Conservation (phyloP, 306 rosid species). For the Cicer chorassanicum region DNA sequence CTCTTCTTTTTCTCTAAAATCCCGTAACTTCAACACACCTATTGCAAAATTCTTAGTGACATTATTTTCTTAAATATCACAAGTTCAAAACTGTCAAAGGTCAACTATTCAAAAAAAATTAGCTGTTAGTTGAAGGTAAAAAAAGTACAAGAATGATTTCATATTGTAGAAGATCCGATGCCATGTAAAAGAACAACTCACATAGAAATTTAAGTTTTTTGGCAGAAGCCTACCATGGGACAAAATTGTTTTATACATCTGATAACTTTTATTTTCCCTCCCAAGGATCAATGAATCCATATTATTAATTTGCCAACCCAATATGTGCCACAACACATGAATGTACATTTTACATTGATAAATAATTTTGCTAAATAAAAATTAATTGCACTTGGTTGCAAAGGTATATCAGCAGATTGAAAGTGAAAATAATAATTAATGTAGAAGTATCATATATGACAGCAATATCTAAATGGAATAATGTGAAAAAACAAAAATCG, state of each 20-base stretch:
- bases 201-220: neutral
- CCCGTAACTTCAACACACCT: neutral
- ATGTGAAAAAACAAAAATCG: neutral
- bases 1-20: no score
- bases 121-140: neutral
- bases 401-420: conserved; percentile 27
- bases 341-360: neutral
- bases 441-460: conserved; percentile 16
- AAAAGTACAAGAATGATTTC: neutral
- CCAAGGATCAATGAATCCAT: conserved; percentile 10
- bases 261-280: neutral
- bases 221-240: neutral
- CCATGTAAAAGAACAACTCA: neutral
- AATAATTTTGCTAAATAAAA: conserved; percentile 1
- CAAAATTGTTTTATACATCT: conserved; percentile 1
- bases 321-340: conserved; percentile 1
- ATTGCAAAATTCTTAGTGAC: neutral
- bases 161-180: neutral
- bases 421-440: neutral
- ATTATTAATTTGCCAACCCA: conserved; percentile 24
- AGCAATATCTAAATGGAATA: neutral
- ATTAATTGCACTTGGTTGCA: neutral
- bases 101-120: conserved; percentile 18
- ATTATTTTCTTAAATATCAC: conserved; percentile 7
- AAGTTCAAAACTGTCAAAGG: conserved; percentile 9